These are phyloP conservation scores for Coemansia interrupta DNA, from an alignment of 192 early-diverging fungal genomes.

Conservation along the genomic window DNA sequence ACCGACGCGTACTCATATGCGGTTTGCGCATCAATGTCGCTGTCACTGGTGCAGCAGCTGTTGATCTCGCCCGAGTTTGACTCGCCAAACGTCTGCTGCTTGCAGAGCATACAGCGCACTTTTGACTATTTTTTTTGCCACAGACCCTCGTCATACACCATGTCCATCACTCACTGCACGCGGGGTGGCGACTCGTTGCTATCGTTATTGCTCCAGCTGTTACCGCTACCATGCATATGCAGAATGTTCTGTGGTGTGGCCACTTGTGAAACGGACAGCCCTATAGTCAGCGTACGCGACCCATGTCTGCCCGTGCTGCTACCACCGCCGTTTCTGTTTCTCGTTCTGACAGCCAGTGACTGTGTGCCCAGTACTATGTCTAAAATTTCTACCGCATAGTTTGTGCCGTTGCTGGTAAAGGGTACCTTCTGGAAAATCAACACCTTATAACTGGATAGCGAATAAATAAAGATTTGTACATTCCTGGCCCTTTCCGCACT, in stretches of 20 bases:
- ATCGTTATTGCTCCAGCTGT: neutral
- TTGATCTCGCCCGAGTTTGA: slow-evolving; percentile 47
- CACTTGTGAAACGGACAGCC: neutral
- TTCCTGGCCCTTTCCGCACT: too few relatives aligned
- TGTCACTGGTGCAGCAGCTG: slow-evolving; percentile 11
- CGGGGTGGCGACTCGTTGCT: slow-evolving; percentile 5
- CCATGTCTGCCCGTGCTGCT: slow-evolving; percentile 24
- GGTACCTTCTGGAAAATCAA: too few relatives aligned
- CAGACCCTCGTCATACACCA: slow-evolving; percentile 54
- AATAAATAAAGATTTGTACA: too few relatives aligned
- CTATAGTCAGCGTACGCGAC: slow-evolving; percentile 28
- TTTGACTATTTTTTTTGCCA: slow-evolving; percentile 51
- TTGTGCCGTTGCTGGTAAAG: too few relatives aligned
- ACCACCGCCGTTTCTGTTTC: neutral
- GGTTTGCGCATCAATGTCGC: slow-evolving; percentile 34
- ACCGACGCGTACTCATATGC: slow-evolving; percentile 51
- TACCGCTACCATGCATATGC: slow-evolving; percentile 19
- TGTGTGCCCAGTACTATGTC: too few relatives aligned
- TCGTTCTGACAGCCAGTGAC: too few relatives aligned
- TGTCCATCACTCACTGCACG: slow-evolving; percentile 47
- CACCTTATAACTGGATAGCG: too few relatives aligned
- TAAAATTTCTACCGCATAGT: too few relatives aligned
- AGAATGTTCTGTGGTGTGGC: slow-evolving; percentile 8
- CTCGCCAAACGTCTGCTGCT: slow-evolving; percentile 46
- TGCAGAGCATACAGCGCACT: slow-evolving; percentile 53